Evolutionary conservation across 768 basidiomycete species (phyloP), one percentile per base, ranked within the genome.

Genomic region (Boletus tylopilopsis): DNA sequence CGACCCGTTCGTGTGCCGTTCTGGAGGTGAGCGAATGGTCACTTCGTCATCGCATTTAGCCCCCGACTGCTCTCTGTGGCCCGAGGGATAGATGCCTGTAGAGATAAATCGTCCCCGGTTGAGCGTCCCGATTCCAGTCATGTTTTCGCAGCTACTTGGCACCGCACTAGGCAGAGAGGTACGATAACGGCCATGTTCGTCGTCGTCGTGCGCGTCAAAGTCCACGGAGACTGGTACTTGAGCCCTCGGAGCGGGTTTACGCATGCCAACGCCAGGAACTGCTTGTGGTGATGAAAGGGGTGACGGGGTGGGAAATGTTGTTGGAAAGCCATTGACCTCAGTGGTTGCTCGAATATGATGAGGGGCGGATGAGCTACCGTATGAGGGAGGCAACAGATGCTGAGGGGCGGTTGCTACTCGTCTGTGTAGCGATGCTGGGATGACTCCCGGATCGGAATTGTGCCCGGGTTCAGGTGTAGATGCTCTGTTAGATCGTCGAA

Each of bases 231-330:
- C 72, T 1, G 85, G 83, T 6, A 85, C 65, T 56, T 84, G 81
- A 10, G 79, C 81, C 51, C 80, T 70, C 1, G 83, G 85, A 21
- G 80, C 80, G 19, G 78, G 79, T 60, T 87, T 87, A 33, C 82
- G 79, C 51, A 82, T 68, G 23, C 77, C 52, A 45, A 68, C 68
- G n/a, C 68, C 64, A 53, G 68, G 66, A 51, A 51, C 57, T 41
- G 55, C 64, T 22, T 60, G 61, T 25, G 56, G 62, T 48, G 50
- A 51, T 41, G 48, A 49, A 33, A 50, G 50, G 12, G 66, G 58
- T 25, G 53, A 40, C 12, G 56, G 42, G 18, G 60, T 32, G 23
- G 57, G 45, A 42, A 54, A 56, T 7, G 55, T 51, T 18, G 61
- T 43, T 25, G 50, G 47, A 51, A 57, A 46, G 45, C 61, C 42